A percentile compares a stretch with the other conserved stretches of the same genome.
Conservation (phyloP, 495 filamentous ascomycete genomes). For the Tuber microsphaerosporum region DNA sequence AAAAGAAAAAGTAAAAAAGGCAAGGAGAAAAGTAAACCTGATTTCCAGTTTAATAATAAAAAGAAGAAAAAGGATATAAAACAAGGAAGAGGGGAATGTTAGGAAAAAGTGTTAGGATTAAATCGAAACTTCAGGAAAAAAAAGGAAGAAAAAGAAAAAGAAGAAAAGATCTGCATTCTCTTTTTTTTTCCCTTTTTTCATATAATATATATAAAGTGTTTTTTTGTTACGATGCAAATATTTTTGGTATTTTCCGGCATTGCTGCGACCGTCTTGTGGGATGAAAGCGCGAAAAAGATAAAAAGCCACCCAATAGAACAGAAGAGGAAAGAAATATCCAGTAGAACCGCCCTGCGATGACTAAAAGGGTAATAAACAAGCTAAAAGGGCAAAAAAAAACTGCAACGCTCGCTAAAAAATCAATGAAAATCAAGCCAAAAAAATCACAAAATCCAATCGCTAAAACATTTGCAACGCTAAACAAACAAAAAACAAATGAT, state of each 20-base stretch:
- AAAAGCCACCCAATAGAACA: slow-evolving; percentile 4
- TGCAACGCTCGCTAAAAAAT: slow-evolving; percentile 39
- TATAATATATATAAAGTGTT: slow-evolving; percentile 19
- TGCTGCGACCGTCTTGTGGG: slow-evolving; percentile 40
- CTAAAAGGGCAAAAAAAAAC: slow-evolving; percentile 30
- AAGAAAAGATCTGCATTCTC: slow-evolving; percentile 35
- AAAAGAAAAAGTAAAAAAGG: slow-evolving; percentile 18
- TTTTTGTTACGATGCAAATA: slow-evolving; percentile 14
- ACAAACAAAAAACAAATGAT: slow-evolving; percentile 30
- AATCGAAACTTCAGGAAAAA: slow-evolving; percentile 23
- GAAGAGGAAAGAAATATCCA: slow-evolving; percentile 27
- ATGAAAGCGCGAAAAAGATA: slow-evolving; percentile 1
- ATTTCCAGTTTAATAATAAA: slow-evolving; percentile 11
- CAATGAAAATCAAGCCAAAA: slow-evolving; percentile 23
- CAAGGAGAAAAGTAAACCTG: background rate
- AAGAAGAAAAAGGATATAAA: slow-evolving; percentile 32
- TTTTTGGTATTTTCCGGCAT: slow-evolving; percentile 41
- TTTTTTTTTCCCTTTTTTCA: slow-evolving; percentile 20
- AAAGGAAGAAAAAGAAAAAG: slow-evolving; percentile 21
- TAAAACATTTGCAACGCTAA: slow-evolving; percentile 28
- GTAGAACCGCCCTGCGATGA: slow-evolving; percentile 36
- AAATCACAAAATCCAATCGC: slow-evolving; percentile 16
- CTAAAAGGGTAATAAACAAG: slow-evolving; percentile 30
- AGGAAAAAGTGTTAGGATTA: slow-evolving; percentile 16
- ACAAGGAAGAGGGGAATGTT: slow-evolving; percentile 29